These are phyloP conservation scores for Lagenidium sp. DNA, from an alignment of 352 stramenopile genomes.

Conservation along the genomic window DNA sequence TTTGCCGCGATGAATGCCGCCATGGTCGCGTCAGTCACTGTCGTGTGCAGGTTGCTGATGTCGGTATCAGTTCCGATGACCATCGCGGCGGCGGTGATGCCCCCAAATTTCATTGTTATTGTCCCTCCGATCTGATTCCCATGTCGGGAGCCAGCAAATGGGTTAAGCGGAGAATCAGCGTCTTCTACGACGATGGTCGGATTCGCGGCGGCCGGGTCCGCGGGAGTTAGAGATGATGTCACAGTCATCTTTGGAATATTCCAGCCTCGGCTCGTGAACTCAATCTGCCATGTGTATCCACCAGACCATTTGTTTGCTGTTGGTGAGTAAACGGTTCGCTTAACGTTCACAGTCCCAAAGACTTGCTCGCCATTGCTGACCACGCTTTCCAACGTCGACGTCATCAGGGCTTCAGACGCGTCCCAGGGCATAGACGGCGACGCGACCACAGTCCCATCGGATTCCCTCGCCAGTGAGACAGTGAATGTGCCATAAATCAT, in stretches of 20 bases:
- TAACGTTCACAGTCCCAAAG: conserved; percentile 84
- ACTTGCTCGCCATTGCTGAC: conserved; percentile 32
- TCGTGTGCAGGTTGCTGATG: conserved; percentile 12
- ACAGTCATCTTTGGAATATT: conserved; percentile 80
- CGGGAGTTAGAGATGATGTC: conserved; percentile 15
- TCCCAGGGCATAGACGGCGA: conserved; percentile 64
- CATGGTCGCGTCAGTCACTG: conserved; percentile 25
- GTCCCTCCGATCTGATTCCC: conserved; percentile 88
- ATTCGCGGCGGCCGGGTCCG: conserved; percentile 6
- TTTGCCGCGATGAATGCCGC: conserved; percentile 30
- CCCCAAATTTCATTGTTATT: conserved; percentile 53
- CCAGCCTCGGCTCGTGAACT: conserved; percentile 75
- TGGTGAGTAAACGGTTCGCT: conserved; percentile 70
- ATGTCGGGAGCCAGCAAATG: conserved; percentile 61
- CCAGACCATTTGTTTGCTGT: conserved; percentile 88
- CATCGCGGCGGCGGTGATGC: conserved; percentile 27
- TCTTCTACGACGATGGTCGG: conserved; percentile 40
- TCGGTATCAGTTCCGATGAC: conserved; percentile 35
- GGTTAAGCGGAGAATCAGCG: conserved; percentile 19
- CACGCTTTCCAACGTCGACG: conserved; percentile 40
- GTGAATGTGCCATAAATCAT: conserved; percentile 64
- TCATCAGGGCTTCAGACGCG: conserved; percentile 46
- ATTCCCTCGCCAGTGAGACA: conserved; percentile 36
- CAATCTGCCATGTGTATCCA: conserved; percentile 92
- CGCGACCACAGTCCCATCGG: conserved; percentile 7